Evolutionary conservation across 1,284 basidiomycete species (phyloP), one percentile per base, ranked within the genome.

Genomic region (Testicularia cyperi): DNA sequence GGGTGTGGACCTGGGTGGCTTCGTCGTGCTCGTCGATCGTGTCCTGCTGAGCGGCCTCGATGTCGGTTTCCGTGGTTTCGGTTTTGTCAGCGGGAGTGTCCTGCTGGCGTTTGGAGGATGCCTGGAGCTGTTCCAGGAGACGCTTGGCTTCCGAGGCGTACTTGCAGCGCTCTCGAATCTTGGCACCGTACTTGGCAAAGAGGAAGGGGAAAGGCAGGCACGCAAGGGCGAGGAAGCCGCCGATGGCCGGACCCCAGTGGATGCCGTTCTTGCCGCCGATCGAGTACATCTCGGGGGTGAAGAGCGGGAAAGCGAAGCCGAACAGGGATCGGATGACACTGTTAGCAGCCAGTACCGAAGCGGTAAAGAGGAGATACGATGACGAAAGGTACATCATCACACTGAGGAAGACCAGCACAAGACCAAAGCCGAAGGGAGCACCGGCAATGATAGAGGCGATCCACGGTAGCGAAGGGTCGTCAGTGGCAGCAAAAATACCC

Each of bases 241-340:
- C 77, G 15, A 90, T 79, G 14, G 85, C 86, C 0, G 85, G 86
- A 1, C 86, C 87, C 7, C 88, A 88, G 0, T 87, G 86, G 0
- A 86, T 84, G 2, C 87, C 86, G 9, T 90, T 74, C 15, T 68
- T 78, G 19, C 52, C 57, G 21, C 46, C 63, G 28, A 61, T 52
- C 8, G 76, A 47, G 70, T 80, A 83, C 81, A 83, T 81, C 51
- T 81, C 78, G 2, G 52, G 24, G 0, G 81, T 80, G 56, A 82
- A 82, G 3, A 81, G 68, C 0, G 81, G 80, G 75, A 79, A 76
- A 1, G 75, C 79, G 0, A 83, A 83, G 5, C 85, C 87, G 38
- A 85, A 81, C 2, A 82, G 74, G 2, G 83, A 84, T 23, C 87
- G 83, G 27, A 86, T 72, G 25, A 90, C 82, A 20, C 86, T 83